Conservation (phyloP, 2,329 filamentous ascomycete species). For the Venturia nashicola region DNA sequence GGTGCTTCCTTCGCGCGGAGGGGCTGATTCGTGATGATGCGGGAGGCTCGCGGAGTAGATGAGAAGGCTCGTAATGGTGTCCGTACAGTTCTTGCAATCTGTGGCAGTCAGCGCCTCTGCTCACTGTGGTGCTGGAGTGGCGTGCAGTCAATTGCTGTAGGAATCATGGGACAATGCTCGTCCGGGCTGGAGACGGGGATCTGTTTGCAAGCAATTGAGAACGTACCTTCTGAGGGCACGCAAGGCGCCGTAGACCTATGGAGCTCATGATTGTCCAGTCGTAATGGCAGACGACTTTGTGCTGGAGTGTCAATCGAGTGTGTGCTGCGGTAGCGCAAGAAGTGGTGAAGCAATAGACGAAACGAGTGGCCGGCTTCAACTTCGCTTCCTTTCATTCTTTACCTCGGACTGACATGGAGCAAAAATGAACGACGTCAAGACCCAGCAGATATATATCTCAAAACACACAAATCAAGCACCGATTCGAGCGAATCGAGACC, state of each 20-base stretch:
- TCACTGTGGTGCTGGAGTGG: neutral
- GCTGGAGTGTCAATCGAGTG: neutral
- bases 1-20: conserved; percentile 89
- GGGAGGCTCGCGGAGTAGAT: conserved; percentile 68
- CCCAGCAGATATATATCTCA: neutral
- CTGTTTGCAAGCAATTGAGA: neutral
- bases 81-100: conserved; percentile 21
- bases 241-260: conserved; percentile 17
- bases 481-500: neutral
- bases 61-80: conserved; percentile 69
- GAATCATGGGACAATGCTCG: neutral
- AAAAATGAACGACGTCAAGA: neutral
- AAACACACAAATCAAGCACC: too few species aligned
- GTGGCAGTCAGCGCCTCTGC: neutral
- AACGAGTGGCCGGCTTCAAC: neutral
- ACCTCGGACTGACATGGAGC: neutral
- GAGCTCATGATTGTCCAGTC: conserved; percentile 20
- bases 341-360: neutral
- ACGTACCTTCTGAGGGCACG: conserved; percentile 9
- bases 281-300: neutral
- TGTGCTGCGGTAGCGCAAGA: neutral
- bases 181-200: neutral
- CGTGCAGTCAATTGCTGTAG: neutral
- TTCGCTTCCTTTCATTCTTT: neutral
- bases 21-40: conserved; percentile 74